Conservation (phyloP, 1,139 yeast genomes). For the Blastobotrys ciferrii region DNA sequence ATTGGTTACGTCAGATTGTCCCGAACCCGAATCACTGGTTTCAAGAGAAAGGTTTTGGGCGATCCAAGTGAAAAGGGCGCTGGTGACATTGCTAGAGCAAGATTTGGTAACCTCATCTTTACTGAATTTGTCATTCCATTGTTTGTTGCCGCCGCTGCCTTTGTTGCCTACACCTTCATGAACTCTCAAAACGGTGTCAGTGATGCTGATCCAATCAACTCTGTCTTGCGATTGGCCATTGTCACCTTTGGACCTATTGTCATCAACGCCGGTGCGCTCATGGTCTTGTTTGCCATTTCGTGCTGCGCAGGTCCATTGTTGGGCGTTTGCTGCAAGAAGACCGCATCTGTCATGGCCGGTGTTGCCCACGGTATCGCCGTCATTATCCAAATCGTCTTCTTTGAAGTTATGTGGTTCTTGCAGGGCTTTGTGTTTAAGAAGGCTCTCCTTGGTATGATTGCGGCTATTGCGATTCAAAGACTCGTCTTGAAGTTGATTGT, state of each 20-base stretch:
- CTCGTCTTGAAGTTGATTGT: constrained; percentile 83
- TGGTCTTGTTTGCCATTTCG: constrained; percentile 71
- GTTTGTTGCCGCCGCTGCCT: constrained; percentile 85
- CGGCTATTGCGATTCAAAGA: constrained; percentile 87
- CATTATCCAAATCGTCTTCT: constrained; percentile 76
- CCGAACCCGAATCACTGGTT: constrained; percentile 67
- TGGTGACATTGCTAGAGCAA: constrained; percentile 94
- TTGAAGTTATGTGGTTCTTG: constrained; percentile 95
- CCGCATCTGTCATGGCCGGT: constrained; percentile 96
- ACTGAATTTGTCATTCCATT: constrained; percentile 86
- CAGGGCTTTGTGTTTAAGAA: constrained; percentile 89
- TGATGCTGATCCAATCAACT: constrained; percentile 60
- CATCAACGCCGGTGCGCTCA: constrained; percentile 69
- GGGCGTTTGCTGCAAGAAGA: constrained; percentile 94
- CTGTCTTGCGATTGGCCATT: constrained; percentile 78
- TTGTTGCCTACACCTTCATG: constrained; percentile 87
- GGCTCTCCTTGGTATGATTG: constrained; percentile 81
- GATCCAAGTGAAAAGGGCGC: constrained; percentile 90
- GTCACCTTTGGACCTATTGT: constrained; percentile 92
- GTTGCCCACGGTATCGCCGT: constrained; percentile 96
- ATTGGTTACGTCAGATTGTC: constrained; percentile 49
- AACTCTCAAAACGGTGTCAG: constrained; percentile 95
- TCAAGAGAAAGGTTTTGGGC: constrained; percentile 76
- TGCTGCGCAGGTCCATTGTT: constrained; percentile 97
- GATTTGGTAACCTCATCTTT: constrained; percentile 78